These are phyloP conservation scores for Malus asiatica DNA, from an alignment of 306 rosid species.

Conservation along the genomic window DNA sequence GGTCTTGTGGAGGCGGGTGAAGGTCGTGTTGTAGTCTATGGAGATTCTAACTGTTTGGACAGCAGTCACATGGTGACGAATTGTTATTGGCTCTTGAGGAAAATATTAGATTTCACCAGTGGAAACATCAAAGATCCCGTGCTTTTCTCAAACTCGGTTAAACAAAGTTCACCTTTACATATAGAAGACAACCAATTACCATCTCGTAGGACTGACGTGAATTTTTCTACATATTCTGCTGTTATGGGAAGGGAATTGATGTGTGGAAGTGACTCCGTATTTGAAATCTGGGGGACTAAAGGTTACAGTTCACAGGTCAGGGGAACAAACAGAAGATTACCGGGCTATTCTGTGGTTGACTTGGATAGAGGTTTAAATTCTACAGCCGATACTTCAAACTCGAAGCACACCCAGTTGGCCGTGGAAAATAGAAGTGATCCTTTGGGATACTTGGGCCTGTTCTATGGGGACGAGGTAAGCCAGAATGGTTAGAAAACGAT, in stretches of 20 bases:
- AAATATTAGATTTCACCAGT: constrained; percentile 76
- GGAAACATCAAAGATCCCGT: constrained; percentile 56
- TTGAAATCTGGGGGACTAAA: constrained; percentile 86
- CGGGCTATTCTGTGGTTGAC: constrained; percentile 64
- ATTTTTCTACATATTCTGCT: constrained; percentile 76
- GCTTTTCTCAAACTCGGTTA: constrained; percentile 68
- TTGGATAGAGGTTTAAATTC: constrained; percentile 61
- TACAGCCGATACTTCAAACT: constrained; percentile 23
- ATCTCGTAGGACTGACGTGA: constrained; percentile 83
- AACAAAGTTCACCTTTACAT: constrained; percentile 42
- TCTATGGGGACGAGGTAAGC: constrained; percentile 81
- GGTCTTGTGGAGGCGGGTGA: constrained; percentile 55
- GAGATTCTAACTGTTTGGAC: constrained; percentile 95
- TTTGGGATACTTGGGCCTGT: constrained; percentile 62
- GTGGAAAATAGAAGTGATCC: constrained; percentile 30
- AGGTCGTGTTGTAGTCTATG: constrained; percentile 84
- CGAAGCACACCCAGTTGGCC: constrained; percentile 18
- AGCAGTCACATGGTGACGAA: constrained; percentile 97
- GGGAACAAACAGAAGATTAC: constrained; percentile 86
- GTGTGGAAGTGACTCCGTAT: constrained; percentile 67
- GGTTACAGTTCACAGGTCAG: constrained; percentile 68
- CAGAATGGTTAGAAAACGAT: neutral
- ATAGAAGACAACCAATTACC: constrained; percentile 74
- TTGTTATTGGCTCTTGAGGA: constrained; percentile 75
- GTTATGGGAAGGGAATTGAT: constrained; percentile 69